Evolutionary conservation across 1,284 basidiomycete species (phyloP), one percentile per base, ranked within the genome.

Genomic region (Heterobasidion irregulare): DNA sequence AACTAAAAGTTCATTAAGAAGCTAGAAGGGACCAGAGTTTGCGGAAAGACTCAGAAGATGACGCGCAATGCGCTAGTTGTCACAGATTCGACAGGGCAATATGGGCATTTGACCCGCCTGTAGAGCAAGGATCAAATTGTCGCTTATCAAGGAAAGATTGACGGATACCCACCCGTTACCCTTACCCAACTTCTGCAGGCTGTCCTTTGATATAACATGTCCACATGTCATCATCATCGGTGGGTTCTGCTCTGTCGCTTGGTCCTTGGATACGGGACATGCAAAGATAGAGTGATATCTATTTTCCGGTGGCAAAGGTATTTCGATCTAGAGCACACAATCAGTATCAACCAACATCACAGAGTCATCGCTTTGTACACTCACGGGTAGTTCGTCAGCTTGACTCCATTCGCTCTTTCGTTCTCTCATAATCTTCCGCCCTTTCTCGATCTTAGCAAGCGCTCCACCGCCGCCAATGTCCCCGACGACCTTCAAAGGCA

Each of bases 151-250:
- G 18, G 32, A 49, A 10, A 61, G 26, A 49, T 18, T 18, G 53
- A 43, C 6, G 26, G 26, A 6, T 12, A 79, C 92, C 65, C 64
- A 95, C 94, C 89, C 89, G 64, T 82, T 83, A 26, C 87, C 81
- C 72, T 96, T 97, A 65, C 87, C 84, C 50, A 98, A 73, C 66
- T 93, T 91, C 58, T 83, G 80, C 62, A 97, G 73, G 66, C 90
- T 94, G 63, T 97, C 94, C 65, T 88, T 87, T 2, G 91, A 86
- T 51, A 98, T 84, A 41, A 96, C 93, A 70, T 99, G 97, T 0
- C 96, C 96, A 67, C 96, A 99, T 1, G 77, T 73, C 76, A 99
- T 86, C 91, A 98, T 95, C 92, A 97, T 97, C 0, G 96, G 96
- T 18, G 95, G 97, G 68, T 99, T 99, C 57, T 79, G 68, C 53